Evolutionary conservation across 2,329 filamentous ascomycete genomes (phyloP), one percentile per base, ranked within the genome.

Genomic region (Colletotrichum sansevieriae): DNA sequence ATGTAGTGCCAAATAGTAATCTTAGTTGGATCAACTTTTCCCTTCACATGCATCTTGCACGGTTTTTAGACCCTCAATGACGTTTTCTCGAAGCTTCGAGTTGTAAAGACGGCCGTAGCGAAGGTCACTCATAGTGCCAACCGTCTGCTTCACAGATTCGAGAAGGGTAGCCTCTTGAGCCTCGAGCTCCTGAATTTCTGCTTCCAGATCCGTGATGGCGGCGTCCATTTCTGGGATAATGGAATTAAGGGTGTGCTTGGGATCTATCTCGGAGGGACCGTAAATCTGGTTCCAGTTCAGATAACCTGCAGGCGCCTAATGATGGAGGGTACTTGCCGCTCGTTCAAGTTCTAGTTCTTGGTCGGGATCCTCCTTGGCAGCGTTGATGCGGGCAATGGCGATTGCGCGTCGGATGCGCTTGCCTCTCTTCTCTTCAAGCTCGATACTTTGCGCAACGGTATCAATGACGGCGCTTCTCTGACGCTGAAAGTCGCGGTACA

Each of bases 401-500:
- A 91, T 86, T 52, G 88, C 86, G 10, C 87, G 83, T 55, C 85
- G 84, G 74, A 92, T 82, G 18, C 80, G 82, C 70, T 85, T 86
- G 33, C 90, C 90, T 37, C 85, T 83, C 74, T 85, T 87, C 55
- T 87, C 85, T 77, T 95, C 91, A n/a, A 81, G 80, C 7, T 85
- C 84, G 66, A 95, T 91, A 73, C 88, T 92, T 9, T 79, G 78
- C 75, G 88, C 84, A 13, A 97, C 90, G 4, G 82, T 78, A 73
- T 95, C 92, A 62, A 94, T 85, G 11, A 91, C 83, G 55, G 86
- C 84, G 70, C 90, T 89, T 63, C 94, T 89, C 76, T 94, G 88
- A 68, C 90, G 86, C 74, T 96, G 92, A 3, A 97, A 85, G 77
- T 96, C 92, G 55, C 92, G 89, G 77, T 97, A 97, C 5, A 97